These are phyloP conservation scores for Amauroascus verrucosus DNA, from an alignment of 2,329 filamentous ascomycete species.

Conservation along the genomic window DNA sequence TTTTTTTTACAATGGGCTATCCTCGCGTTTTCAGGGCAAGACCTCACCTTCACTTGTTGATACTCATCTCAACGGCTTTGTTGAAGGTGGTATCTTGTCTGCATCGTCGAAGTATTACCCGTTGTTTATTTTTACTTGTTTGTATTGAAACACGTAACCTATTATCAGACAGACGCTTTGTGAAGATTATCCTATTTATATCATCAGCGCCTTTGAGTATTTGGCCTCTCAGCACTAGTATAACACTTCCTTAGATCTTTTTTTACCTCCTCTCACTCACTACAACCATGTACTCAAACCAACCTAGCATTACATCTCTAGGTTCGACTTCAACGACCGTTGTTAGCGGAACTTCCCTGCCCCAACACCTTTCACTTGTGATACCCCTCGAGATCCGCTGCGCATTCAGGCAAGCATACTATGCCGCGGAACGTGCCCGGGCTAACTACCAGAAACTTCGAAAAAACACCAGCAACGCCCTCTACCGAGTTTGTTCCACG, in stretches of 20 bases:
- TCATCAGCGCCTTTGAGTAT: too few species aligned
- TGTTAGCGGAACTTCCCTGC: not conserved
- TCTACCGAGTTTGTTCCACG: conserved; percentile 22
- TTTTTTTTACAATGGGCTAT: too few species aligned
- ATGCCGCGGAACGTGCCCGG: conserved; percentile 16
- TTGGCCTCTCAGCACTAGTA: not conserved
- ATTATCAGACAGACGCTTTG: not conserved
- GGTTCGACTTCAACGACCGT: not conserved
- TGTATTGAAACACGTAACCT: not conserved
- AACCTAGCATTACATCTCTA: not conserved
- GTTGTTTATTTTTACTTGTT: not conserved
- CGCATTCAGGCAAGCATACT: conserved; percentile 16
- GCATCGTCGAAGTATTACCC: not conserved
- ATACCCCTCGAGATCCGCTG: conserved; percentile 4
- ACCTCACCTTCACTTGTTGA: not conserved
- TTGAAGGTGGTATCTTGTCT: too few species aligned
- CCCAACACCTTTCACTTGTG: not conserved
- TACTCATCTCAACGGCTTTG: too few species aligned
- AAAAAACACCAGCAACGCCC: conserved; percentile 16
- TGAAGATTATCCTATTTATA: not conserved
- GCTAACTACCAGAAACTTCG: conserved; percentile 17
- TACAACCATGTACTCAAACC: not conserved
- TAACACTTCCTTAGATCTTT: not conserved
- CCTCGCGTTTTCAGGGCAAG: not conserved
- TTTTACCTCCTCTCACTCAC: not conserved